Conservation (phyloP, 805 yeast genomes). For the Metschnikowia anglica region DNA sequence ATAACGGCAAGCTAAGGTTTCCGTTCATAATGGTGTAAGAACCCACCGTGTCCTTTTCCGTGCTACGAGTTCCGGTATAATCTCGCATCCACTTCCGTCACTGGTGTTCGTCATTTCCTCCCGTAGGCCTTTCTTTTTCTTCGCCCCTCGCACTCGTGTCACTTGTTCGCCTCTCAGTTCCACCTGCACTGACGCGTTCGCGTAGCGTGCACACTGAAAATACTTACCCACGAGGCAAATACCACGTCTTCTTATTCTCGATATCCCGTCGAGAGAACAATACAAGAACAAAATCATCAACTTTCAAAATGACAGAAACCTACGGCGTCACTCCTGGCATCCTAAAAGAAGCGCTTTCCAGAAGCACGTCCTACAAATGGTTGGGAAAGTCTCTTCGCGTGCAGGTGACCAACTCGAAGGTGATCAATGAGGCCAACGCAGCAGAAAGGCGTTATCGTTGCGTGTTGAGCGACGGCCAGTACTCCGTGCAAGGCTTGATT, state of each 20-base stretch:
- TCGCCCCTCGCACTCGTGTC: neutral
- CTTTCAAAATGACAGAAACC: constrained; percentile 16
- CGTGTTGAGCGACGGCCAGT: constrained; percentile 40
- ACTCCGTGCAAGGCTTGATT: constrained; percentile 39
- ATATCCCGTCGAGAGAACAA: no score
- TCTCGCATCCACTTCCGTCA: no score
- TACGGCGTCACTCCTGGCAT: constrained; percentile 28
- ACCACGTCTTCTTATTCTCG: neutral
- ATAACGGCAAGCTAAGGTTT: no score
- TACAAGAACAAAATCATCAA: neutral
- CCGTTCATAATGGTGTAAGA: no score
- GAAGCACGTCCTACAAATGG: constrained; percentile 22
- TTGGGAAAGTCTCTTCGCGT: constrained; percentile 32
- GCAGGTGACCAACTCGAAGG: constrained; percentile 37
- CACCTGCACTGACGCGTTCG: constrained; percentile 9
- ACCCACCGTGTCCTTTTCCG: neutral
- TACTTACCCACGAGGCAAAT: no score
- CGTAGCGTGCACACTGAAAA: no score
- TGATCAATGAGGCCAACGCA: constrained; percentile 25
- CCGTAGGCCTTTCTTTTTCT: neutral
- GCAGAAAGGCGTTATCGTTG: constrained; percentile 32
- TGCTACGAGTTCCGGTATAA: no score
- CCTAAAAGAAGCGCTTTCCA: constrained; percentile 26
- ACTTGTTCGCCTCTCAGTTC: neutral
- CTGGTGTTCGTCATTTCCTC: no score